Evolutionary conservation across 192 early-diverging fungal genomes (phyloP), one percentile per base, ranked within the genome.

Genomic region (Oehlia diaphana): DNA sequence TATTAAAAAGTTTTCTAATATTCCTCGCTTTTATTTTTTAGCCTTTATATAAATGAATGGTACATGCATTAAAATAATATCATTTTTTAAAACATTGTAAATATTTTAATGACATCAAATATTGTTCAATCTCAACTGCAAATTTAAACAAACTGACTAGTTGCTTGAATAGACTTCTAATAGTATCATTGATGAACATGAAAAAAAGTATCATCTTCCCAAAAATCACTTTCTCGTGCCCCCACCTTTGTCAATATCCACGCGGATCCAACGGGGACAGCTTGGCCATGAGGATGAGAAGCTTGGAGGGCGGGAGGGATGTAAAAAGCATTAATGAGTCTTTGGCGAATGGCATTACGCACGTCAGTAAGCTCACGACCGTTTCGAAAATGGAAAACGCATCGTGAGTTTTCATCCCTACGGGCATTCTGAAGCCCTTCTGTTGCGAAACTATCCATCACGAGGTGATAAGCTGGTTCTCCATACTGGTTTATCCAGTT

Each of bases 401-500:
- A 21, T 14, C 53, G 21, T 12, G 72, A 74, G 33, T 74, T 61
- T 31, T 74, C 72, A 74, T 74, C 72, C 26, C 72, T 50, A n/a
- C 72, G 72, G 3, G 1, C 28, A 33, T 26, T 53, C 28, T 62
- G 73, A 9, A 62, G 73, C 28, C 58, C 42, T 12, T 75, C 49
- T 9, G 73, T 75, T 63, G 73, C 73, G 12, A 75, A 75, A 44
- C 16, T 13, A 21, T 75, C 47, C 74, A 76, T 76, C 21, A 75
- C 28, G 10, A 47, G 7, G 7, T 75, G 12, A 63, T 63, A 75
- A 2, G 70, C 74, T 12, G 1, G 53, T 28, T 7, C 28, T 8
- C 53, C 33, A 26, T 75, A 2, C 33, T 75, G 74, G 35, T 39
- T 44, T 44, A 44, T 44, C 74, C 74, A 75, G 33, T 35, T 72